Evolutionary conservation across 164 flowering plant genomes (phyloP), one percentile per base, ranked within the genome.

Genomic region (Dillenia turbinata): DNA sequence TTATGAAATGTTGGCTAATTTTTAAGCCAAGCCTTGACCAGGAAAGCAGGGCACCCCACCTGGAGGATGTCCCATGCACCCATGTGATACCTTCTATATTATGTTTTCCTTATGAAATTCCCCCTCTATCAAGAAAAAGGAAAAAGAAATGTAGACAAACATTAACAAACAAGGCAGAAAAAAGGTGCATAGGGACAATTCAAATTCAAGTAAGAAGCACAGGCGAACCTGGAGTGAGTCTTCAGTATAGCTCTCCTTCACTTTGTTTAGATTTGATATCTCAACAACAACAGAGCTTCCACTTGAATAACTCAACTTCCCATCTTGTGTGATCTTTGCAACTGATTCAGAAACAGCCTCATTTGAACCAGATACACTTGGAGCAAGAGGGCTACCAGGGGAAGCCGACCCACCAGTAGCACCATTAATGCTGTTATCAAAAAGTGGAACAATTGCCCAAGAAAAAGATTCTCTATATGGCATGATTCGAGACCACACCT

Each of bases 401-500:
- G 99, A 89, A 70, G 89, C 83, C 75, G 91, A 78, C 44, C 93
- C 92, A 70, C 81, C 96, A 69, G 90, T 82, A 56, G 76, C 73
- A 53, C 77, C 77, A 75, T 66, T 74, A 68, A 73, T 70, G 75
- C 66, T 78, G 70, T 78, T 86, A 70, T 94, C 99, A 76, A 94
- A 89, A 54, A 94, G 77, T 60, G 99, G 97, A 72, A 94, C 90
- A 59, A 94, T 71, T 47, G 96, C 92, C 99, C 97, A 94, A 52
- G 99, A 87, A 72, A 94, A 94, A 52, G 97, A 79, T 73, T 94
- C 97, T 66, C 86, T 78, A 72, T 89, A 89, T 52, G 96, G 96
- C 99, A 91, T 91, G 57, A 94, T 84, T 53, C 92, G 88, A 60
- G 99, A 87, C 99, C 99, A 94, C 60, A 94, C 93, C 78, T 94